Conservation (phyloP, 169 alveolate genomes). For the Blepharisma undulans region DNA sequence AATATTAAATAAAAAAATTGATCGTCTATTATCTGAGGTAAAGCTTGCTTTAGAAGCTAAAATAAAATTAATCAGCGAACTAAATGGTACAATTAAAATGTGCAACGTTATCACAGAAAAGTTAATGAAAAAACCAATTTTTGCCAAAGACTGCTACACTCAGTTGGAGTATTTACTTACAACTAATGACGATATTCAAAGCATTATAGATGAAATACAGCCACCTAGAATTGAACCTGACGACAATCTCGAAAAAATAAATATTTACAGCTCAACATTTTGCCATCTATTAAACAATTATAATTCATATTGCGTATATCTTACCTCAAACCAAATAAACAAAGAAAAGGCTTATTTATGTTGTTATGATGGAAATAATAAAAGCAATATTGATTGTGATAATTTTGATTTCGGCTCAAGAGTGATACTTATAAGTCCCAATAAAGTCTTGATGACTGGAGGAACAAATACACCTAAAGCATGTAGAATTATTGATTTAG, state of each 20-base stretch:
- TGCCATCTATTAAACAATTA: background rate
- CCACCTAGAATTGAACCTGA: background rate
- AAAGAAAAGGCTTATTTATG: background rate
- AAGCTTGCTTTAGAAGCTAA: background rate
- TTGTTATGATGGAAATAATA: no score
- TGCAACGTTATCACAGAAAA: background rate
- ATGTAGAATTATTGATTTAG: background rate
- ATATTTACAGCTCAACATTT: background rate
- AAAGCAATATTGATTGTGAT: background rate
- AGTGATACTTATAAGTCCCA: background rate
- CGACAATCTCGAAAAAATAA: background rate
- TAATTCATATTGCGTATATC: background rate
- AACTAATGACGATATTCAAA: background rate
- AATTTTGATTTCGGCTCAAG: background rate
- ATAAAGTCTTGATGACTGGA: background rate
- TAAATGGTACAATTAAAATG: background rate
- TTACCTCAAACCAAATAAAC: no score
- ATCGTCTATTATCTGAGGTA: background rate
- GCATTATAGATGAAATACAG: background rate
- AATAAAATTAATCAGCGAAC: background rate
- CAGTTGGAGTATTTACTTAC: background rate
- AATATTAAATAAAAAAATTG: no score
- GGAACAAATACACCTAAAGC: background rate
- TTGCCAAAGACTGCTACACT: background rate
- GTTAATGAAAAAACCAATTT: background rate